These are phyloP conservation scores for Chiua sp. DNA, from an alignment of 1,284 basidiomycete species.

Conservation along the genomic window DNA sequence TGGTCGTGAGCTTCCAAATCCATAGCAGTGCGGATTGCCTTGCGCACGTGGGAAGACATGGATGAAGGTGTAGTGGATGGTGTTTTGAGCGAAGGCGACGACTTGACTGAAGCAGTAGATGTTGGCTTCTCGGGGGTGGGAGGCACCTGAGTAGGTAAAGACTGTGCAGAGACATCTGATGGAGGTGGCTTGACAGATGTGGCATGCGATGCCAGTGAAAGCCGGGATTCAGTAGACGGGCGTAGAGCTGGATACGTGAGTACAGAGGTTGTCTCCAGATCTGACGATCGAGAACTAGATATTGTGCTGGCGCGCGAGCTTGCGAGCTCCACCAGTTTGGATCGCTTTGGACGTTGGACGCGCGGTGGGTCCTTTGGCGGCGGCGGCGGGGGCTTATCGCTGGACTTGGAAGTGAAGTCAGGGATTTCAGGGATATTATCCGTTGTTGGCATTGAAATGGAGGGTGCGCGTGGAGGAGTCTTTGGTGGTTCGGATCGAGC, in stretches of 20 bases:
- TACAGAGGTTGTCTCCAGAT: constrained; percentile 54
- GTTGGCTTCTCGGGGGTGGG: constrained; percentile 20
- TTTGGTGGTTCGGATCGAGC: constrained; percentile 24
- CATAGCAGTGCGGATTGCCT: constrained; percentile 62
- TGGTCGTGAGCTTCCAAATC: constrained; percentile 47
- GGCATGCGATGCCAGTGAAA: constrained; percentile 40
- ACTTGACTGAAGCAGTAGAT: constrained; percentile 24
- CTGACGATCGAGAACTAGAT: constrained; percentile 47
- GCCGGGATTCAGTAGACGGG: constrained; percentile 60
- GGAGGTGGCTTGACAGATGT: constrained; percentile 16
- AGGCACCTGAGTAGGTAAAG: constrained; percentile 10
- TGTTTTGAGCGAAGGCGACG: constrained; percentile 25
- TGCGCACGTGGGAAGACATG: constrained; percentile 59
- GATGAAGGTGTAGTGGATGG: constrained; percentile 48
- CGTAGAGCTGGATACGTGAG: constrained; percentile 71
- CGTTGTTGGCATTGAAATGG: constrained; percentile 48
- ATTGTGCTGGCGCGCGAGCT: constrained; percentile 58
- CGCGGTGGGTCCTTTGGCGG: constrained; percentile 30
- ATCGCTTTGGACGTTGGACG: constrained; percentile 45
- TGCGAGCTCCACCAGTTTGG: constrained; percentile 67
- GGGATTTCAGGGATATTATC: constrained; percentile 63
- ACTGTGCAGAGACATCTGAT: constrained; percentile 26
- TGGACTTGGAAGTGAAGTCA: constrained; percentile 56
- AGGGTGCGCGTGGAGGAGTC: constrained; percentile 44
- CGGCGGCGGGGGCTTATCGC: constrained; percentile 31